These are phyloP conservation scores for Chrysosporium keratinophilum DNA, from an alignment of 2,329 filamentous ascomycete species.

Conservation along the genomic window DNA sequence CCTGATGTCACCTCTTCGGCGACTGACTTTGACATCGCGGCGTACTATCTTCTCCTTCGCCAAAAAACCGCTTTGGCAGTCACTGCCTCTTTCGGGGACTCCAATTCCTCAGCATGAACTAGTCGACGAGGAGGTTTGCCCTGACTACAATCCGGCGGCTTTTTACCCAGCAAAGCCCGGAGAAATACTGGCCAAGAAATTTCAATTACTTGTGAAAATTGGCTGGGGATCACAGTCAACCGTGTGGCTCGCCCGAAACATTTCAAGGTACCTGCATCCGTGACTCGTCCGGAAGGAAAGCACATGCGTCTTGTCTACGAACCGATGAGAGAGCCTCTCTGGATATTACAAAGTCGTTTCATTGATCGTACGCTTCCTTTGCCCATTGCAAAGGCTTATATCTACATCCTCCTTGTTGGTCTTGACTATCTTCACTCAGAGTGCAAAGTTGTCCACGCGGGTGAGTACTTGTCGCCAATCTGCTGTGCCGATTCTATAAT, in stretches of 20 bases:
- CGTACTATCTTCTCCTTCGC: conserved; percentile 17
- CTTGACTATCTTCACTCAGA: conserved; percentile 35
- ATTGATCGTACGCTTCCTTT: conserved; percentile 18
- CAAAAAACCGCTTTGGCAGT: conserved; percentile 15
- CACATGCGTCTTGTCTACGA: conserved; percentile 28
- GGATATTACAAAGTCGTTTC: conserved; percentile 21
- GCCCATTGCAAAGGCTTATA: conserved; percentile 22
- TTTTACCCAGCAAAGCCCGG: conserved; percentile 15
- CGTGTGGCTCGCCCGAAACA: conserved; percentile 33
- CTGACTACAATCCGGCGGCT: conserved; percentile 3
- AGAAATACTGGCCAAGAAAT: conserved; percentile 12
- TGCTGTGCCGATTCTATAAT: not conserved
- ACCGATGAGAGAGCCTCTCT: conserved; percentile 27
- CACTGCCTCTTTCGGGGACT: conserved; percentile 1
- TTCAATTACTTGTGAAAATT: conserved; percentile 18
- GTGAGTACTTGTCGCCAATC: conserved; percentile 17
- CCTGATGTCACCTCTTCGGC: conserved; percentile 12
- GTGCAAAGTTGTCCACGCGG: conserved; percentile 32
- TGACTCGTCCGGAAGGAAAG: conserved; percentile 18
- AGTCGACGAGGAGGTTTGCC: conserved; percentile 14
- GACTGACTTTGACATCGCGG: conserved; percentile 11
- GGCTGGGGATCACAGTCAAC: conserved; percentile 33
- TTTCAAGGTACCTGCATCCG: conserved; percentile 15
- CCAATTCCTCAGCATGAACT: conserved; percentile 10
- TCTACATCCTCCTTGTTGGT: conserved; percentile 26